Evolutionary conservation across 352 stramenopile species (phyloP), one percentile per base, ranked within the genome.

Genomic region (Phytopythium aichiense): DNA sequence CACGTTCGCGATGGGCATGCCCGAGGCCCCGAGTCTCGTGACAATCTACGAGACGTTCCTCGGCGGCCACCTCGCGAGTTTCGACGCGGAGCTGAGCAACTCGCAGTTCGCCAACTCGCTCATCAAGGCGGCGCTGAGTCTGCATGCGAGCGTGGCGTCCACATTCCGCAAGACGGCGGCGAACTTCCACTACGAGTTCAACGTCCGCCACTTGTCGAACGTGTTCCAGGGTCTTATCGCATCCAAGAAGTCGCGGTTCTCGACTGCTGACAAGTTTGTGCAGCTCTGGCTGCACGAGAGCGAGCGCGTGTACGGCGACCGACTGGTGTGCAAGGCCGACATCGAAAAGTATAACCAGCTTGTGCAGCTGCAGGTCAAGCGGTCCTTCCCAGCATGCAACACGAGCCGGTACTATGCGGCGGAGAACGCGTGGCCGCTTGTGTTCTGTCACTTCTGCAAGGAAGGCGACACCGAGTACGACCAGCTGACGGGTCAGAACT

Each of bases 111-210:
- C 75, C 0, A 96, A 87, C 54, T 86, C 89, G 22, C 68, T 99
- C 13, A 97, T 99, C 68, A 97, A 98, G 64, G 96, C 89, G 8
- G 94, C 96, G 8, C 67, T 99, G 37, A 95, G 85, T 38, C 72
- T 99, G 16, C 95, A 99, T 62, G 83, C 81, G 45, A 89, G 86
- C 31, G 89, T 98, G 28, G 82, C 92, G 20, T 79, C 89, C 43
- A 97, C 88, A 15, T 95, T 99, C 72, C 79, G 89, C n/a, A 98
- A 98, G 68, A 98, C 94, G 1, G 95, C 95, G 5, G 84, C 86
- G 7, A 99, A 99, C 65, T 99, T 99, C 66, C 96, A 99, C 77
- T 99, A 99, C 74, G 94, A 99, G 74, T 99, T 99, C 70, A 98
- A 98, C 56, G 96, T 99, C 46, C 89, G 96, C 7, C 91, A 99